These are phyloP conservation scores for Metschnikowia matae DNA, from an alignment of 805 yeast genomes.

Conservation along the genomic window DNA sequence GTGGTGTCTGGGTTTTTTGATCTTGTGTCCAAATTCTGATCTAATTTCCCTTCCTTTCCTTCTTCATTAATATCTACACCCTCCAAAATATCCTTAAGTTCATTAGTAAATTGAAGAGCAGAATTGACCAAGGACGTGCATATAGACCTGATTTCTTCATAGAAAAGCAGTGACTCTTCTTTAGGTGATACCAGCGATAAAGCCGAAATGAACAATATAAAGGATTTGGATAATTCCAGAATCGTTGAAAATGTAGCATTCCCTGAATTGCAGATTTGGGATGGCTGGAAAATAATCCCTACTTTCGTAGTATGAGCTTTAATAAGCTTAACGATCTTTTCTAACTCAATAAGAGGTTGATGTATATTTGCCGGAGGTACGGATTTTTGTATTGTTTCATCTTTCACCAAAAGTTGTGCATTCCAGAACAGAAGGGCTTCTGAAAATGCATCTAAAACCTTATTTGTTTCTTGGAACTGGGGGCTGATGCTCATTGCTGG, in stretches of 20 bases:
- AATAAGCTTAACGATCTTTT: constrained; percentile 54
- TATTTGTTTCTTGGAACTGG: not conserved
- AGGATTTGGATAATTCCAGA: constrained; percentile 41
- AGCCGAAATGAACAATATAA: constrained; percentile 45
- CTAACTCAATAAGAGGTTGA: constrained; percentile 52
- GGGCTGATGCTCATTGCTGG: not conserved
- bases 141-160: constrained; percentile 29
- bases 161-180: constrained; percentile 34
- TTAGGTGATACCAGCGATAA: constrained; percentile 27
- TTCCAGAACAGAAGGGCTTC: constrained; percentile 19
- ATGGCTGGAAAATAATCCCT: constrained; percentile 66
- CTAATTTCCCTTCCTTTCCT: constrained; percentile 4
- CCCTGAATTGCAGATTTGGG: constrained; percentile 34
- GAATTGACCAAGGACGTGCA: constrained; percentile 19
- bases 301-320: constrained; percentile 77
- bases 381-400: constrained; percentile 4
- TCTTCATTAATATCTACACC: too few relatives aligned
- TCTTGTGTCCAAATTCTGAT: not conserved
- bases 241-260: constrained; percentile 49
- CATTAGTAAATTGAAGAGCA: constrained; percentile 21
- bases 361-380: constrained; percentile 25
- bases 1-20: constrained; percentile 20
- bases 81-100: constrained; percentile 22
- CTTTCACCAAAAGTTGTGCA: constrained; percentile 7
- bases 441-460: constrained; percentile 13